Percentiles rank a stretch among this genome's conserved stretches.
phyloP scores from a whole-genome alignment of 306 rosid genomes.

The Casuarina cunninghamiana region DNA sequence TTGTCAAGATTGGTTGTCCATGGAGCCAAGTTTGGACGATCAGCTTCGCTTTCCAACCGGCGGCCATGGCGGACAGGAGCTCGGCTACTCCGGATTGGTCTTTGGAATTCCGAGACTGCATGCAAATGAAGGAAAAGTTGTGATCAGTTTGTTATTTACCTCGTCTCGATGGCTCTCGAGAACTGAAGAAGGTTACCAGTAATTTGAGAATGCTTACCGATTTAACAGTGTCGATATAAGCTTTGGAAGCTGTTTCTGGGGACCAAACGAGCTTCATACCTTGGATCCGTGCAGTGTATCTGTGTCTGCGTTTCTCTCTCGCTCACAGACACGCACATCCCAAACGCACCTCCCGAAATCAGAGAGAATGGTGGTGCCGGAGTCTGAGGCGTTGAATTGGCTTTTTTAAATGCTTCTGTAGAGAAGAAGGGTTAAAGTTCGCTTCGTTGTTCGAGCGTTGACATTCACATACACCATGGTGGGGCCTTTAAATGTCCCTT shows the following conservation, averaged over 20 bases:
- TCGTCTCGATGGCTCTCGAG: too few species aligned
- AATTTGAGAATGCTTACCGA: constrained; percentile 47
- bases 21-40: constrained; percentile 63
- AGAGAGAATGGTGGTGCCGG: not conserved
- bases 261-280: constrained; percentile 91
- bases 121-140: not conserved
- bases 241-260: constrained; percentile 76
- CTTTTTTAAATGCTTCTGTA: constrained; percentile 2
- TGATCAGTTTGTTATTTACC: not conserved
- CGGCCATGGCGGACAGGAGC: constrained; percentile 86
- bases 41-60: constrained; percentile 77
- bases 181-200: too few species aligned
- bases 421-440: too few species aligned
- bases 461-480: constrained; percentile 21
- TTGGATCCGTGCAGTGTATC: not conserved
- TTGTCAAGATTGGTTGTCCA: constrained; percentile 54
- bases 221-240: constrained; percentile 77
- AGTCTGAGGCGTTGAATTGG: not conserved
- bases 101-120: constrained; percentile 51
- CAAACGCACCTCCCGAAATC: not conserved
- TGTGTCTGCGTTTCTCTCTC: not conserved
- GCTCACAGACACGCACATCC: not conserved
- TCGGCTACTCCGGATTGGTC: constrained; percentile 70
- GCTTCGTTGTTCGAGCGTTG: constrained; percentile 33
- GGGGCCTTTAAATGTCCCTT: not conserved